These are phyloP conservation scores for Penicillium malachiteum DNA, from an alignment of 495 filamentous ascomycete species.

Conservation along the genomic window DNA sequence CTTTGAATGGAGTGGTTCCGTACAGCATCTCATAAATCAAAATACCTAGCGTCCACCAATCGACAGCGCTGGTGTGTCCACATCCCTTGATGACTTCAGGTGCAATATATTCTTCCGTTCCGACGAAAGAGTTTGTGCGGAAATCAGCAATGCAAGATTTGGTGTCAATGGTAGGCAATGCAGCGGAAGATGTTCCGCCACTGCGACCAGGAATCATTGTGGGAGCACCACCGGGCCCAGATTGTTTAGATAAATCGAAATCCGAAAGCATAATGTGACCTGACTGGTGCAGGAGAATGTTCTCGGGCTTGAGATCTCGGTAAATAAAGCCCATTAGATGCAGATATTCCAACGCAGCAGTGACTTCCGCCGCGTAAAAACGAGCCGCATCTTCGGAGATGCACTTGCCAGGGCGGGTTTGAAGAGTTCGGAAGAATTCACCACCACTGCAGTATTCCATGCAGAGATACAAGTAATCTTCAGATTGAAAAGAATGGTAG, in stretches of 20 bases:
- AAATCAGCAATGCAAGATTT: slow-evolving; percentile 99
- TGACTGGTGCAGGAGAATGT: slow-evolving; percentile 72
- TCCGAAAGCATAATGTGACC: slow-evolving; percentile 99
- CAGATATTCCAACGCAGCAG: slow-evolving; percentile 92
- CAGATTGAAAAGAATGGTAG: slow-evolving; percentile 98
- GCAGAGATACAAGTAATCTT: slow-evolving; percentile 96
- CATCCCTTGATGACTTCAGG: slow-evolving; percentile 98
- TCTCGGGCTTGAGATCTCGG: slow-evolving; percentile 95
- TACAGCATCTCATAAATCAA: slow-evolving; percentile 99
- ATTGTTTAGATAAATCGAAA: slow-evolving; percentile 98
- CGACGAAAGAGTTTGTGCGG: slow-evolving; percentile 96
- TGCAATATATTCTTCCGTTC: slow-evolving; percentile 97
- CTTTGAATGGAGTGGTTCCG: slow-evolving; percentile 98
- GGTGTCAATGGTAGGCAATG: slow-evolving; percentile 92
- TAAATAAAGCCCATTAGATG: slow-evolving; percentile 99
- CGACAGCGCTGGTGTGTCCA: slow-evolving; percentile 95
- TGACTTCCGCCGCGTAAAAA: slow-evolving; percentile 98
- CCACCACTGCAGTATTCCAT: slow-evolving; percentile 99
- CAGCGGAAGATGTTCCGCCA: slow-evolving; percentile 70
- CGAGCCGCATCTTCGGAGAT: slow-evolving; percentile 95
- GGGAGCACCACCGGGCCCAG: slow-evolving; percentile 90
- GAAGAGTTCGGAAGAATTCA: slow-evolving; percentile 93
- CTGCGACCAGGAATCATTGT: slow-evolving; percentile 93
- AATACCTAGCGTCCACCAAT: slow-evolving; percentile 99
- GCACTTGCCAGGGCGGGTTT: slow-evolving; percentile 95